Conservation (phyloP, 1,139 yeast species). For the Hemisphaericaspora xylofermentans region DNA sequence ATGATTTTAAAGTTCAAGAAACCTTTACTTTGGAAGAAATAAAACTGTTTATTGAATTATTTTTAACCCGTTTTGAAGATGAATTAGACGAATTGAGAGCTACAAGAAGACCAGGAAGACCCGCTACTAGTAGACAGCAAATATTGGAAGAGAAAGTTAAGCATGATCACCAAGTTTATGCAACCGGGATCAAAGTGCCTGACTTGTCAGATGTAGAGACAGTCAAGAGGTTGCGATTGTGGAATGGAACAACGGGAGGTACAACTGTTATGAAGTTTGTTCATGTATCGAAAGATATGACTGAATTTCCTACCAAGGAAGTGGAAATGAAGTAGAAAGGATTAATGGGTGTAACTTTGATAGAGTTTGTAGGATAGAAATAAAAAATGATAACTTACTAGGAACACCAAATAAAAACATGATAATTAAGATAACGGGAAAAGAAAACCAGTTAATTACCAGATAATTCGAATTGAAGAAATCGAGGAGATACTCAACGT, state of each 20-base stretch:
- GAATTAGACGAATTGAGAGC: slow-evolving; percentile 60
- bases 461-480: no score
- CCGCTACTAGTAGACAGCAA: slow-evolving; percentile 70
- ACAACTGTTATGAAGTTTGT: slow-evolving; percentile 56
- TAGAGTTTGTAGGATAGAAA: background rate
- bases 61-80: slow-evolving; percentile 67
- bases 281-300: slow-evolving; percentile 34
- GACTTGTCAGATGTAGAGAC: slow-evolving; percentile 62
- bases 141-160: slow-evolving; percentile 60
- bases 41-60: slow-evolving; percentile 59
- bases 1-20: slow-evolving; percentile 34
- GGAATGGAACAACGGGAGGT: slow-evolving; percentile 90
- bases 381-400: no score
- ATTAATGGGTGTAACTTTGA: background rate
- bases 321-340: slow-evolving; percentile 20
- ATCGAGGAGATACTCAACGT: no score
- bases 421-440: no score
- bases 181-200: slow-evolving; percentile 73
- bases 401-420: no score
- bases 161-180: slow-evolving; percentile 59
- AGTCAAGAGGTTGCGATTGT: slow-evolving; percentile 57
- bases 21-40: slow-evolving; percentile 57
- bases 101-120: slow-evolving; percentile 84
- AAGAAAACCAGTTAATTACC: no score
- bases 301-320: slow-evolving; percentile 28